Base-by-base conservation (phyloP, 768 basidiomycete genomes). In the Leccinum boreale region DNA sequence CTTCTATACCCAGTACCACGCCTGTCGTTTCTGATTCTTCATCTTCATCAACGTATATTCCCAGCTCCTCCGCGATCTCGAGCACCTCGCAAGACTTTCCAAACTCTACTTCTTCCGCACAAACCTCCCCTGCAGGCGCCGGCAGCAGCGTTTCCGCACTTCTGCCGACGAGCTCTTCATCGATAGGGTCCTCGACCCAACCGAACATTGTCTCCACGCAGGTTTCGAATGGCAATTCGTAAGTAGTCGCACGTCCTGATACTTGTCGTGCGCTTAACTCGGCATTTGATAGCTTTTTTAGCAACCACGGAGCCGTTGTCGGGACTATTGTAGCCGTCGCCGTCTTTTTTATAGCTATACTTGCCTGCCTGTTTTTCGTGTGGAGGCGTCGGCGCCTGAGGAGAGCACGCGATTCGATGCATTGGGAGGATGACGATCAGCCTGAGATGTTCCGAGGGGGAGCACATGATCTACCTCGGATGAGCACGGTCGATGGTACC, bases 311-410 rank as follows among this genome's bases (percentile, higher is more conserved):
- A 2, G 85, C 85, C 12, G 85, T 90, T 4, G 84, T 85, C 2
- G 90, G 87, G 6, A 82, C 85, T 19, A 92, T 92, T 69, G 77
- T 87, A 7, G 84, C 78, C 14, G 79, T 87, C 39, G 90, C 86
- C 9, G 66, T 92, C 21, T 72, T 80, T 35, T 74, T 79, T 5
- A 78, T 81, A 1, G 77, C 75, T 1, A 60, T 85, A 21, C 61
- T 78, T 10, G 69, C 79, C 8, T 79, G 79, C 9, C 21, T 78
- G 80, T 66, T 66, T 76, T 47, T 71, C 77, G 47, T 55, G 24
- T 63, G 63, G 57, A 57, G 51, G 49, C 73, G 78, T 47, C 79
- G 77, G 35, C 75, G 75, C 7, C 79, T 73, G 48, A 75, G 77
- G 39, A 71, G 68, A 39, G 69, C 65, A 26, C 75, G 72, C 52